Evolutionary conservation across 2,329 filamentous ascomycete species (phyloP), one percentile per base, ranked within the genome.

Genomic region (Clarireedia paspali): DNA sequence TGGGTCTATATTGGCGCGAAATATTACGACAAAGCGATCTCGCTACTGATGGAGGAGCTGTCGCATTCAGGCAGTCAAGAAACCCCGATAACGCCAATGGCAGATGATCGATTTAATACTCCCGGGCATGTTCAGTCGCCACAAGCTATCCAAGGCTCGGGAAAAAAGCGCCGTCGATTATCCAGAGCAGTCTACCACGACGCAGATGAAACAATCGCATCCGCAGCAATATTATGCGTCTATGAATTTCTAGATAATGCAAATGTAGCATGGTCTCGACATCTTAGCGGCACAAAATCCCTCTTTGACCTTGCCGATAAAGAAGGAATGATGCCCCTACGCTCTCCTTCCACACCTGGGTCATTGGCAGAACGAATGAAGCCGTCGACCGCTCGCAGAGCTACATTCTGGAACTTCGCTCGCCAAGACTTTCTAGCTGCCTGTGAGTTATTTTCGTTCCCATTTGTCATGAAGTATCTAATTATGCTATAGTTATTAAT

Each of bases 161-260:
- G 38, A 23, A 59, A 62, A 38, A 74, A 74, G 49, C 71, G 75
- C 57, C 74, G 73, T 34, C 71, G 75, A 20, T 63, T 67, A 58
- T 74, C 68, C 63, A 77, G 68, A 63, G 73, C 65, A 66, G 40
- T 59, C 56, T 59, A 72, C 38, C 63, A 72, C 38, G 73, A 73
- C 49, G 73, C 76, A 4, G 82, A 85, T 60, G 82, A 87, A 57
- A 74, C 85, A 3, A 73, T 86, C 23, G 82, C 83, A 7, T 82
- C 84, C 2, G 83, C 83, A 2, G 82, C 83, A 0, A 85, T 87
- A 14, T 69, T 88, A 1, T 86, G 82, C 57, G 80, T 84, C 0
- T 87, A 86, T 64, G 84, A 87, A 60, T 82, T 86, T 57, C 72
- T 87, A n/a, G 82, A 86, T 66, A 80, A 81, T 1, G 84, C 81